A percentile compares a stretch with the other conserved stretches of the same genome.
phyloP scores from a whole-genome alignment of 148 eudicot genomes.

The Silene uniflora region DNA sequence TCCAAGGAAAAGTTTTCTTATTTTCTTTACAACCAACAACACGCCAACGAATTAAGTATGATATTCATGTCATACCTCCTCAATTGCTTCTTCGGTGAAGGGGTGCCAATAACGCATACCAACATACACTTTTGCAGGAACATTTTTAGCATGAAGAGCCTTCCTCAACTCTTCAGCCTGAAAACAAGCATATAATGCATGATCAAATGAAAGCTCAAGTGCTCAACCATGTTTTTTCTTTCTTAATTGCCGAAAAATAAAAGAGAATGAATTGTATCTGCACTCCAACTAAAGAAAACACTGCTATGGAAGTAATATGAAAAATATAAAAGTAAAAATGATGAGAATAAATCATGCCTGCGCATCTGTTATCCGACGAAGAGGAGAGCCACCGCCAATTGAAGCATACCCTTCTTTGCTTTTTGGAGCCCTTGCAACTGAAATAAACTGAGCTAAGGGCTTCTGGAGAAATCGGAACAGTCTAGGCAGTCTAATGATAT shows the following conservation, averaged over 20 bases:
- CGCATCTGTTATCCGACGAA: slow-evolving; percentile 86
- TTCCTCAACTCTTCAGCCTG: slow-evolving; percentile 87
- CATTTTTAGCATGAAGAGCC: slow-evolving; percentile 68
- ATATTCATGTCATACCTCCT: slow-evolving; percentile 53
- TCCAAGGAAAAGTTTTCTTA: no score
- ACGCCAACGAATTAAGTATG: background rate
- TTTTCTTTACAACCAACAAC: no score
- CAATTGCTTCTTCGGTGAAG: slow-evolving; percentile 98
- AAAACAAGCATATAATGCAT: slow-evolving; percentile 7
- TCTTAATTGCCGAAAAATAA: no score
- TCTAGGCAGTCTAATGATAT: slow-evolving; percentile 92
- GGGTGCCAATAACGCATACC: slow-evolving; percentile 99
- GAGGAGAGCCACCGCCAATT: slow-evolving; percentile 99
- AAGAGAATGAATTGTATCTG: background rate
- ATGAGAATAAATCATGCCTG: slow-evolving; percentile 55
- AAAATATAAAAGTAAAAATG: slow-evolving; percentile 1
- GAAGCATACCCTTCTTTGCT: slow-evolving; percentile 99
- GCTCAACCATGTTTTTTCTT: no score
- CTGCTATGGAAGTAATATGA: background rate
- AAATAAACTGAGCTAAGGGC: slow-evolving; percentile 92
- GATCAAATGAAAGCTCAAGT: slow-evolving; percentile 3
- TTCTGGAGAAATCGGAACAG: slow-evolving; percentile 88
- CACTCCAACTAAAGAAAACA: background rate
- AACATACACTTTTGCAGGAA: slow-evolving; percentile 91
- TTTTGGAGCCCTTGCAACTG: slow-evolving; percentile 90